A percentile compares a stretch with the other conserved stretches of the same genome.
Evolutionary conservation across 2,329 filamentous ascomycete genomes (phyloP).

Genomic region (Fusarium sp.): DNA sequence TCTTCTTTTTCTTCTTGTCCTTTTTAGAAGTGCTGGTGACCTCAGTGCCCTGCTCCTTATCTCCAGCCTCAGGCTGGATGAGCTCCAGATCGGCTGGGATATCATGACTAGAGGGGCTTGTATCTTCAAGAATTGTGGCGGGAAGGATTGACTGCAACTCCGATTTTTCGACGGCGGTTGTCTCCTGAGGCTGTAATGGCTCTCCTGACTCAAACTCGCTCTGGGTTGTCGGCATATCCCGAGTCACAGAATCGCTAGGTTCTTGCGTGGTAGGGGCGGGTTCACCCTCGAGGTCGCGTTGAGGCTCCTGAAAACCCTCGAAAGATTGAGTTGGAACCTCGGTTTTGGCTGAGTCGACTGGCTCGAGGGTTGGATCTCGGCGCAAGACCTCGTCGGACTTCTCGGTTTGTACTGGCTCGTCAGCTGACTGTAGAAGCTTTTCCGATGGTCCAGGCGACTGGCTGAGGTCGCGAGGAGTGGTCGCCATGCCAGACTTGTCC

Average conservation of each 20-base stretch:
- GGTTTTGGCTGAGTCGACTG: background rate
- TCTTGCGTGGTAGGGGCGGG: background rate
- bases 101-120: background rate
- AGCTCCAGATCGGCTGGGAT: background rate
- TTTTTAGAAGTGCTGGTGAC: constrained; percentile 18
- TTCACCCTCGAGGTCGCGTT: background rate
- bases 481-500: background rate
- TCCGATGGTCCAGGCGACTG: background rate
- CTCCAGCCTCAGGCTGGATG: background rate
- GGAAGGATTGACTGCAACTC: background rate
- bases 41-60: background rate
- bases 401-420: background rate
- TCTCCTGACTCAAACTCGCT: background rate
- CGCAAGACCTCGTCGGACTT: background rate
- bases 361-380: background rate
- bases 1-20: constrained; percentile 36
- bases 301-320: background rate
- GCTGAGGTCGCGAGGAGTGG: background rate
- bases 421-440: background rate
- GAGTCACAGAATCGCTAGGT: background rate
- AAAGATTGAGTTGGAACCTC: background rate
- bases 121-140: background rate
- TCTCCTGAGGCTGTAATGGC: background rate
- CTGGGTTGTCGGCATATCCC: background rate
- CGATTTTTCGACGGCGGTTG: background rate